phyloP scores from a whole-genome alignment of 371 early-diverging fungal species.

The Mortierella polycephala region DNA sequence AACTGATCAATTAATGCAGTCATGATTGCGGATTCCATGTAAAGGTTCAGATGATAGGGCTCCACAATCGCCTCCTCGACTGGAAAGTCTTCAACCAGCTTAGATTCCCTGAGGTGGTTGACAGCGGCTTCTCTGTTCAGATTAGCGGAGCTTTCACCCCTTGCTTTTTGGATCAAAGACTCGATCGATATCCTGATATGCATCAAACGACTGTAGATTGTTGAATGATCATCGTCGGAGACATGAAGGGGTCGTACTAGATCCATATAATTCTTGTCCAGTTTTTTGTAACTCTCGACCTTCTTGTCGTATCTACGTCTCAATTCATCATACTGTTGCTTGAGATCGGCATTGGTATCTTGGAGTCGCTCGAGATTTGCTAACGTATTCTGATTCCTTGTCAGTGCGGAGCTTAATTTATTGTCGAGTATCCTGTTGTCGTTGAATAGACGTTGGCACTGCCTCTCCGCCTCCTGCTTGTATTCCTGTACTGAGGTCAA shows the following conservation, averaged over 20 bases:
- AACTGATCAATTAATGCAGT: background rate
- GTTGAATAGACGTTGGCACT: too few relatives aligned
- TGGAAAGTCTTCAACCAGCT: conserved; percentile 10
- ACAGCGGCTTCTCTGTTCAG: conserved; percentile 21
- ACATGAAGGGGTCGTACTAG: conserved; percentile 19
- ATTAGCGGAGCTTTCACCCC: conserved; percentile 11
- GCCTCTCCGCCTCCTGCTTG: too few relatives aligned
- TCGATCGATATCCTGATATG: conserved; percentile 15
- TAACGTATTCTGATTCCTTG: background rate
- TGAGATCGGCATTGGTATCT: background rate
- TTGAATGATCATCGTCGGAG: conserved; percentile 24
- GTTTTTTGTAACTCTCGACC: conserved; percentile 10
- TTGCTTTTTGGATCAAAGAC: conserved; percentile 22
- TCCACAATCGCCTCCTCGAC: conserved; percentile 6
- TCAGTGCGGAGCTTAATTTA: too few relatives aligned
- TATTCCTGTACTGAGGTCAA: background rate
- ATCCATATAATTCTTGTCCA: conserved; percentile 32
- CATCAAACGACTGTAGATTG: conserved; percentile 14
- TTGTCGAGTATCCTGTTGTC: too few relatives aligned
- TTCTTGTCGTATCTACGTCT: conserved; percentile 7
- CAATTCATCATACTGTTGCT: background rate
- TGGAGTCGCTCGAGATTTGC: background rate
- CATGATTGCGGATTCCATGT: conserved; percentile 28
- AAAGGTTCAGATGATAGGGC: conserved; percentile 19
- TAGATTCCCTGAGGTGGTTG: conserved; percentile 6